Percentiles rank a stretch among this genome's conserved stretches.
Evolutionary conservation across 331 rosid genomes (phyloP).

Genomic region (Cydonia oblonga): DNA sequence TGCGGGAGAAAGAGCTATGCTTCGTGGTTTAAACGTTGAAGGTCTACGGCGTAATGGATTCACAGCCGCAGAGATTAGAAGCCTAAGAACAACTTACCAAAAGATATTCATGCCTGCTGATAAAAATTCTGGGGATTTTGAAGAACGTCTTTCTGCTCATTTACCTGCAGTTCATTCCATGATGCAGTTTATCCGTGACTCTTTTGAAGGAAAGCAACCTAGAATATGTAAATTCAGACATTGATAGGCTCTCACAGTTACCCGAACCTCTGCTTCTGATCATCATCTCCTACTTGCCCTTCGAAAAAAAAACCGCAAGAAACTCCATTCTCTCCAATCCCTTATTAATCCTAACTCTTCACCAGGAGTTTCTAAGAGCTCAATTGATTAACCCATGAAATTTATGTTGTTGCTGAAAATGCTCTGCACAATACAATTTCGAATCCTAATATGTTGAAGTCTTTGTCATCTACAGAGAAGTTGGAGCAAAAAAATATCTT

Average conservation of each 20-base stretch:
- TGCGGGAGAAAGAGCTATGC: constrained; percentile 75
- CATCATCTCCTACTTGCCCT: constrained; percentile 30
- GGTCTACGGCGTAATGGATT: constrained; percentile 82
- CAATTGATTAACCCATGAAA: too few species aligned
- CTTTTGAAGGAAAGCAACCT: constrained; percentile 45
- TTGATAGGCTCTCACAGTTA: constrained; percentile 21
- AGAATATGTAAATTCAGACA: constrained; percentile 68
- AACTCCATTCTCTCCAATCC: too few species aligned
- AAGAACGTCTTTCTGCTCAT: constrained; percentile 49
- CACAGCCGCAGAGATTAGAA: constrained; percentile 50
- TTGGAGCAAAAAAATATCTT: too few species aligned
- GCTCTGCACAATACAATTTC: too few species aligned
- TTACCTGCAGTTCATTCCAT: constrained; percentile 42
- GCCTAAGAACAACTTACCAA: constrained; percentile 62
- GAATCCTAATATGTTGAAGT: too few species aligned
- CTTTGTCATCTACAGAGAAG: too few species aligned
- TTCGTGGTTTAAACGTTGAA: constrained; percentile 78
- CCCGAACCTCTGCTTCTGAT: constrained; percentile 7
- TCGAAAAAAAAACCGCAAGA: constrained; percentile 45
- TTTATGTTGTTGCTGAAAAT: too few species aligned
- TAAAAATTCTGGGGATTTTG: constrained; percentile 41
- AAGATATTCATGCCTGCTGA: constrained; percentile 65
- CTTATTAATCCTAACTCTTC: too few species aligned
- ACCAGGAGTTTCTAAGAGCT: too few species aligned
- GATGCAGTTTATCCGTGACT: constrained; percentile 53